Conservation (phyloP, 2,329 filamentous ascomycete genomes). For the Kalaharituber pfeilii region DNA sequence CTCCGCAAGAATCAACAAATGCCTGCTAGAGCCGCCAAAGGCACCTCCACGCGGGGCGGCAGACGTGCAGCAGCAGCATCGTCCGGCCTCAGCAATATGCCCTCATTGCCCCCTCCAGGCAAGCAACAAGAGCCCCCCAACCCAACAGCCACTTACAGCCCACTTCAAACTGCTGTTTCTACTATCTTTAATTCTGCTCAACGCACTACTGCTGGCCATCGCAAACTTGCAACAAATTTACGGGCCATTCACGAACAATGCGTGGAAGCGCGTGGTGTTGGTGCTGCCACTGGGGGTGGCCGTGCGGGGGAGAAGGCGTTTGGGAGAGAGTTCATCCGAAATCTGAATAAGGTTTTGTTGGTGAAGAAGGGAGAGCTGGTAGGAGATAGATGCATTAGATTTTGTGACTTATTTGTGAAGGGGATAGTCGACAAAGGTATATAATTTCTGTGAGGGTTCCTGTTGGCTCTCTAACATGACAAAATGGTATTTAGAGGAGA, state of each 20-base stretch:
- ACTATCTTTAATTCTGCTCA: slow-evolving; percentile 46
- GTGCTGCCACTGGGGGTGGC: slow-evolving; percentile 25
- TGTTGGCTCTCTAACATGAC: slow-evolving; percentile 19
- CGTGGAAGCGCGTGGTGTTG: slow-evolving; percentile 37
- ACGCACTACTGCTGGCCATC: slow-evolving; percentile 71
- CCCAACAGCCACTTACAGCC: slow-evolving; percentile 14
- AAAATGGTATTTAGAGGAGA: slow-evolving; percentile 23
- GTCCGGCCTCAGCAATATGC: no score
- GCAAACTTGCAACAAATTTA: slow-evolving; percentile 72
- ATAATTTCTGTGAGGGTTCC: background rate
- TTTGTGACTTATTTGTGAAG: slow-evolving; percentile 71
- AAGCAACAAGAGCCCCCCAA: slow-evolving; percentile 5
- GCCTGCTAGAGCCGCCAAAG: background rate
- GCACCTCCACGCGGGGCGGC: background rate
- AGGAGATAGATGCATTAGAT: slow-evolving; percentile 70
- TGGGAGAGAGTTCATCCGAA: slow-evolving; percentile 68
- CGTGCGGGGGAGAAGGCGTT: slow-evolving; percentile 58
- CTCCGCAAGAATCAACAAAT: background rate
- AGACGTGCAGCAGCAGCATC: background rate
- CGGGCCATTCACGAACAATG: slow-evolving; percentile 83
- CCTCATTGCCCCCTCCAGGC: no score
- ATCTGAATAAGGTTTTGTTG: slow-evolving; percentile 61
- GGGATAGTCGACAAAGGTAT: slow-evolving; percentile 44
- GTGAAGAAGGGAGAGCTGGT: slow-evolving; percentile 84
- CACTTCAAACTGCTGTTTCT: slow-evolving; percentile 18